Base-by-base conservation (phyloP, 1,284 basidiomycete species). In the Rhodofomes roseus region DNA sequence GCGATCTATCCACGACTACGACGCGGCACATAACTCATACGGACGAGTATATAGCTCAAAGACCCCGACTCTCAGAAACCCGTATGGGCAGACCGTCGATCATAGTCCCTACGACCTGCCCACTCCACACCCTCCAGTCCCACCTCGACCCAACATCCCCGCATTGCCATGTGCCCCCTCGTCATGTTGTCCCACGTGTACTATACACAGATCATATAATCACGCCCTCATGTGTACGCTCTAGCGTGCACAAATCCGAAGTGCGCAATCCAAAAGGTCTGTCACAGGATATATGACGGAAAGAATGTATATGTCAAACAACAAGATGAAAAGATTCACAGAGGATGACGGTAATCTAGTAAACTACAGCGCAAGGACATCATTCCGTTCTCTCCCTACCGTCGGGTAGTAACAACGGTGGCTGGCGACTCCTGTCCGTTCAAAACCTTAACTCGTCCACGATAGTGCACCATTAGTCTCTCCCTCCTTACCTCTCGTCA, bases 1-100 rank as follows among this genome's bases (percentile, higher is more conserved):
- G 60, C 72, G 34, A 78, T 73, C 31, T 50, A 48, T 40, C 41
- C 27, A 37, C 31, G 31, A 34, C 5, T 27, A 9, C 27, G 53
- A 54, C 48, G 34, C 61, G 46, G 61, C 62, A 64, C 60, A 60
- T 36, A 22, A 44, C 39, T 39, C 16, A 52, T 22, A 23, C n/a
- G 8, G 16, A 23, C 11, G 25, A 39, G 40, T 55, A 18, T 58
- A 43, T 36, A 73, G 71, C 48, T 70, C 40, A 70, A 70, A 44
- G 74, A 81, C 66, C 76, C 83, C 29, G 82, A 84, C 63, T 71
- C 75, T 5, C 69, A 73, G 62, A 82, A 81, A 68, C 84, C 82
- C 31, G 74, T 81, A 56, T 83, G 82, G 83, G 81, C 78, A 22
- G 71, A 76, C 61, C 46, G 8, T 52, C 64, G 18, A 34, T 48